Evolutionary conservation across 2,329 filamentous ascomycete species (phyloP), one percentile per base, ranked within the genome.

Genomic region (Colletotrichum karsti): DNA sequence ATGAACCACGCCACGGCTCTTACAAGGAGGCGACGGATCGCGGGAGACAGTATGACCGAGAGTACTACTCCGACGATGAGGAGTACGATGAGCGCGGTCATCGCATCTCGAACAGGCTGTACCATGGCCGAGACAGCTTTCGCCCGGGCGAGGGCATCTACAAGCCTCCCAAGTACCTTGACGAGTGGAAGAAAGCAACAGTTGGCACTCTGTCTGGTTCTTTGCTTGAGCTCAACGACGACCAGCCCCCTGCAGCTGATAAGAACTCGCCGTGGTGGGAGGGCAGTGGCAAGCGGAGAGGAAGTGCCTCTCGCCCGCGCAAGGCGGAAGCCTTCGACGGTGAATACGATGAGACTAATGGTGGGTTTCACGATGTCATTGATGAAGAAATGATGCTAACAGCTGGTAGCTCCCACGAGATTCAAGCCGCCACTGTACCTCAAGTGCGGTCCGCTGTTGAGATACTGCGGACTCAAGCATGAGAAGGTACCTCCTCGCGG

Each of bases 401-500:
- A 35, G 18, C 12, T 7, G n/a, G n/a, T 50, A 86, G 84, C 82
- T 41, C 87, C 88, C 15, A 93, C 92, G 18, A 87, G 87, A 66
- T 99, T 98, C 79, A 92, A 92, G 72, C 96, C 96, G 22, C 87
- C 89, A 3, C 80, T 99, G 39, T 95, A 93, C 76, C 84, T 99
- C 60, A 95, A 94, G 79, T 97, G 95, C 75, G 96, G 96, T 0
- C 96, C 96, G 6, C 83, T 99, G 22, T 82, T 99, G 70, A 90
- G 96, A 67, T 99, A 97, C 77, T 95, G 92, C 62, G 96, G 97
- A 20, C 89, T 97, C 44, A 89, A 91, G 42, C 85, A 85, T 41
- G 89, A 97, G 79, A 82, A 84, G 74, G 75, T 81, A 53, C 74
- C 82, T 1, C 75, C 77, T 28, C 76, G 81, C 33, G 77, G 75